Evolutionary conservation across 2,329 filamentous ascomycete genomes (phyloP), one percentile per base, ranked within the genome.

Genomic region (Corinectria fuckeliana): DNA sequence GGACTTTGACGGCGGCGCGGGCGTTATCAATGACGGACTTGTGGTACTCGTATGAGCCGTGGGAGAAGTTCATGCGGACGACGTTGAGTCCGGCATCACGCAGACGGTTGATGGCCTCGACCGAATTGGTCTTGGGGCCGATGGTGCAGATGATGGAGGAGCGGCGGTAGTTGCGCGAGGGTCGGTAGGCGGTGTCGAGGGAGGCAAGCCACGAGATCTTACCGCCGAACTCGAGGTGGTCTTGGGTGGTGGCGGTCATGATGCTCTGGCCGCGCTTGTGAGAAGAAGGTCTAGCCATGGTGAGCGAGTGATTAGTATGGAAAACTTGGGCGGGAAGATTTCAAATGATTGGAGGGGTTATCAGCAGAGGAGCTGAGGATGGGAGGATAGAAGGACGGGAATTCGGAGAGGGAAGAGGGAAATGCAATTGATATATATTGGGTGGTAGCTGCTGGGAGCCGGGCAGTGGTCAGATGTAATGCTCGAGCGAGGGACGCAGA

Each of bases 51-150:
- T 98, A 95, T 69, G 76, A 76, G 61, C 77, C 77, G 66, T 80
- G 93, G 91, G 77, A 97, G 79, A 98, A 98, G 90, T 99, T 99
- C 95, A 99, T 99, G 82, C 95, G 94, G 71, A 98, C 95, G 70
- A 99, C 93, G 81, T 98, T 98, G 74, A 98, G 89, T 80, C 95
- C 95, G 68, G 90, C 90, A 75, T 85, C 86, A 78, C 94, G 92
- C 73, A 99, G 91, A 78, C 89, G 86, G 82, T 98, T 98, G 83
- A 99, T 96, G 80, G 93, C 93, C 83, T 97, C 91, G 58, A 93
- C 90, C 34, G 92, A 96, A 86, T 99, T 99, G 72, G 95, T 99
- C 89, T 98, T 99, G 76, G 95, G 95, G 64, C 95, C 95, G 77
- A 99, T 98, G 72, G 95, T 98, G 84, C 94, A 93, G 81, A 99